Evolutionary conservation across 768 basidiomycete species (phyloP).

Genomic region (Podaxis rugospora): DNA sequence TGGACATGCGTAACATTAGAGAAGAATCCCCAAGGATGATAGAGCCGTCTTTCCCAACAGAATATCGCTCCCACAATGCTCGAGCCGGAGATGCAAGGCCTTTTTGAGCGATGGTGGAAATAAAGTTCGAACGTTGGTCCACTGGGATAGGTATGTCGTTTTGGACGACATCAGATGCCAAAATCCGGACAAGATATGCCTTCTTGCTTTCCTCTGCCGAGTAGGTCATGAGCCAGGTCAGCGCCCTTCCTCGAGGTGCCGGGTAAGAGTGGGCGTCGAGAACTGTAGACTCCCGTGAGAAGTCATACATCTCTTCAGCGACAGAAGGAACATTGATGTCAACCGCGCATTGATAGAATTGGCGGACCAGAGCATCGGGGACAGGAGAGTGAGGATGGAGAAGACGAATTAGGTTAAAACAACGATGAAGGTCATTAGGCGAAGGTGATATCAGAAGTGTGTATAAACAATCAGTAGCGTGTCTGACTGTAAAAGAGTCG

Average conservation of each 20-base stretch:
- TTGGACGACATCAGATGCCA: slow-evolving; percentile 47
- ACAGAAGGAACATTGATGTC: slow-evolving; percentile 23
- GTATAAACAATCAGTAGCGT: slow-evolving; percentile 42
- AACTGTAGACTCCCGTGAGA: slow-evolving; percentile 32
- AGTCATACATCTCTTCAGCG: slow-evolving; percentile 43
- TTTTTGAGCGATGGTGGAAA: slow-evolving; percentile 37
- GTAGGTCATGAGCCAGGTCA: slow-evolving; percentile 52
- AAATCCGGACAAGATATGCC: slow-evolving; percentile 40
- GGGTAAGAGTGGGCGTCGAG: slow-evolving; percentile 37
- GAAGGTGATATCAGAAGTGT: slow-evolving; percentile 30
- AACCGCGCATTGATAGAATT: slow-evolving; percentile 41
- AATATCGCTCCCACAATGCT: slow-evolving; percentile 54
- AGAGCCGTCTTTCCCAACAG: slow-evolving; percentile 33
- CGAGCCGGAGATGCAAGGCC: slow-evolving; percentile 49
- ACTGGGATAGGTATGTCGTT: slow-evolving; percentile 35
- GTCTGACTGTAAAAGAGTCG: slow-evolving; percentile 23
- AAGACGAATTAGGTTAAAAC: slow-evolving; percentile 34
- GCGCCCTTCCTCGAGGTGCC: slow-evolving; percentile 38
- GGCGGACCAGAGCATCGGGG: slow-evolving; percentile 38
- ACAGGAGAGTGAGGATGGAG: slow-evolving; percentile 30
- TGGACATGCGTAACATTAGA: slow-evolving; percentile 46
- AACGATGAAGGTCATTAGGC: slow-evolving; percentile 31
- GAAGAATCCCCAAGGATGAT: slow-evolving; percentile 40
- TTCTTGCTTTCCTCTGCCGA: slow-evolving; percentile 33
- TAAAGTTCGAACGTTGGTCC: slow-evolving; percentile 43